phyloP scores from a whole-genome alignment of 768 basidiomycete genomes.

The Lactarius psammicola region DNA sequence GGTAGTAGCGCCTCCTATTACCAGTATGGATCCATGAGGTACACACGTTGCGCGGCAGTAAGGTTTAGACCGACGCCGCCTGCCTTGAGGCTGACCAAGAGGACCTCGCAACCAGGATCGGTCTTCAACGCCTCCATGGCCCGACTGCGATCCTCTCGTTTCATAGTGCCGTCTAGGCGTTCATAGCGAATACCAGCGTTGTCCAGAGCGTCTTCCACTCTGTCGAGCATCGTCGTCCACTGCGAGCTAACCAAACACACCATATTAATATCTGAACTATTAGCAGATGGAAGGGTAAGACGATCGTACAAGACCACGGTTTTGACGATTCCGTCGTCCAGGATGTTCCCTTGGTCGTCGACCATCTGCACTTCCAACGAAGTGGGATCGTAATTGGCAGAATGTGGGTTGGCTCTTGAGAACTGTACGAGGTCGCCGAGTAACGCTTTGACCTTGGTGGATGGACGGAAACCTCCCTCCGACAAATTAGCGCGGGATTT shows the following conservation, averaged over 20 bases:
- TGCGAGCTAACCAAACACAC: constrained; percentile 63
- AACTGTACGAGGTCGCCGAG: constrained; percentile 76
- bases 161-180: constrained; percentile 97
- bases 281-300: constrained; percentile 16
- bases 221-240: constrained; percentile 94
- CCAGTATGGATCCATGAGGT: constrained; percentile 98
- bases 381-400: constrained; percentile 78
- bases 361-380: constrained; percentile 74
- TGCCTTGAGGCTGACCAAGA: constrained; percentile 93
- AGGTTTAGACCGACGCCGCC: constrained; percentile 97
- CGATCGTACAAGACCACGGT: constrained; percentile 90
- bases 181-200: constrained; percentile 81
- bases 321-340: constrained; percentile 75
- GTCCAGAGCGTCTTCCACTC: constrained; percentile 88
- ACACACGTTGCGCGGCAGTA: constrained; percentile 90
- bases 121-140: constrained; percentile 92
- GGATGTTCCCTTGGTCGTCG: constrained; percentile 65
- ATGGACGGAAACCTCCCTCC: constrained; percentile 67
- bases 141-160: constrained; percentile 85
- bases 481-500: constrained; percentile 49
- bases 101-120: constrained; percentile 88
- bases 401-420: constrained; percentile 83
- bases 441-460: constrained; percentile 87
- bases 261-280: constrained; percentile 8
- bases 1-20: constrained; percentile 35